These are phyloP conservation scores for Thyridium curvatum DNA, from an alignment of 2,329 filamentous ascomycete species.

Conservation along the genomic window DNA sequence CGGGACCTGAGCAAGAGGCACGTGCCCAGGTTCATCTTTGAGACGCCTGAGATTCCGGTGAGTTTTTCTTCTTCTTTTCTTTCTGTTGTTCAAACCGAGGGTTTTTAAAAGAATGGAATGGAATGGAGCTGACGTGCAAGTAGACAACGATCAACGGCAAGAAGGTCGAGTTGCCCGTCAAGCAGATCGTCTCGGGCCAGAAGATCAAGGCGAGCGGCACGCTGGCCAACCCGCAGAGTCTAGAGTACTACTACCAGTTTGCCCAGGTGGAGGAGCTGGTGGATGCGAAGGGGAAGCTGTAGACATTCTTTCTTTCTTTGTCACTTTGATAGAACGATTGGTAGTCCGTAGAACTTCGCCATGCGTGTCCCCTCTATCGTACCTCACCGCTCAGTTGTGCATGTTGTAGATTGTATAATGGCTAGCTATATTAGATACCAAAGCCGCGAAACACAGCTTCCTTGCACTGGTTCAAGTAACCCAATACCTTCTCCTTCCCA, in stretches of 20 bases:
- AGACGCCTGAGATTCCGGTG: constrained; percentile 75
- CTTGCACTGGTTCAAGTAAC: constrained; percentile 2
- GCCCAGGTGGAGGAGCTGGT: constrained; percentile 60
- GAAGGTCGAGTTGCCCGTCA: constrained; percentile 79
- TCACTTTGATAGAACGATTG: no score
- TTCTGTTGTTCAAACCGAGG: no score
- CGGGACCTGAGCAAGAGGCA: constrained; percentile 65
- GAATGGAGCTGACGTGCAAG: no score
- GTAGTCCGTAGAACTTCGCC: no score
- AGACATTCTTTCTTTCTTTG: constrained; percentile 11
- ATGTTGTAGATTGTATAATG: no score
- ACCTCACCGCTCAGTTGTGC: no score
- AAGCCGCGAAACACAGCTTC: no score
- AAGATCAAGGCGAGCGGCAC: constrained; percentile 71
- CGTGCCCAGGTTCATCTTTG: constrained; percentile 72
- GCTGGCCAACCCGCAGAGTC: constrained; percentile 66
- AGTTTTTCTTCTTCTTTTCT: constrained; percentile 22
- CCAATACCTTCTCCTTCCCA: constrained; percentile 11
- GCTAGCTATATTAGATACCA: no score
- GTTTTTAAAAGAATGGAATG: background rate
- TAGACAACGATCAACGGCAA: constrained; percentile 78
- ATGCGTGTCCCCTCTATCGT: no score
- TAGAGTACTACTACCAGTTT: constrained; percentile 77
- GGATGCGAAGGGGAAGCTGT: constrained; percentile 40
- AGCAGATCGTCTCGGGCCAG: constrained; percentile 74